Evolutionary conservation across 2,329 filamentous ascomycete genomes (phyloP).

Genomic region (Pyricularia sp.): DNA sequence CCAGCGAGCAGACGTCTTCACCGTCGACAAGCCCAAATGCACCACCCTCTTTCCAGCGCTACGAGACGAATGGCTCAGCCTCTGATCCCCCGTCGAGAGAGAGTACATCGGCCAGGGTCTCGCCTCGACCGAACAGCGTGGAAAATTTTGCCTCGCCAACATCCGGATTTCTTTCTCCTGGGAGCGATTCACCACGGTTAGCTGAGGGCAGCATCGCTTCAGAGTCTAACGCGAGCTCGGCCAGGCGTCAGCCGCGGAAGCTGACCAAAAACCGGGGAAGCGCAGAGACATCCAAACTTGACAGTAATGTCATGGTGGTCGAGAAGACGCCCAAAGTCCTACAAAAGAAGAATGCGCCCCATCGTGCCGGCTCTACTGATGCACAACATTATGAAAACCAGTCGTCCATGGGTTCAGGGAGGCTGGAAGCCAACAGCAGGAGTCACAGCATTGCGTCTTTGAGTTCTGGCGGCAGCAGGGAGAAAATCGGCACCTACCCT

Average conservation of each 20-base stretch:
- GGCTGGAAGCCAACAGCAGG: not conserved
- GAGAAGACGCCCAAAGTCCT: slow-evolving; percentile 20
- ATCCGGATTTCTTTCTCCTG: not conserved
- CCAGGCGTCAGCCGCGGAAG: slow-evolving; percentile 26
- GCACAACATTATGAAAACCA: not conserved
- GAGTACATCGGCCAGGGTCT: not conserved
- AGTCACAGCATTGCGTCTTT: slow-evolving; percentile 1
- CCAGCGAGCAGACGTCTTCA: not conserved
- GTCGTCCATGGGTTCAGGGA: not conserved
- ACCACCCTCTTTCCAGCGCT: not conserved
- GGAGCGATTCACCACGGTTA: slow-evolving; percentile 7
- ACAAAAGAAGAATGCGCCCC: slow-evolving; percentile 21
- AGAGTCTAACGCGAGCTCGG: not conserved
- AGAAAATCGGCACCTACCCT: not conserved
- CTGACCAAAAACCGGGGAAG: slow-evolving; percentile 25
- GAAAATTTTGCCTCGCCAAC: not conserved
- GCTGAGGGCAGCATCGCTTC: not conserved
- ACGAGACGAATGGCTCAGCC: not conserved
- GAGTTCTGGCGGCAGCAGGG: not conserved
- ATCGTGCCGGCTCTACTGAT: slow-evolving; percentile 14
- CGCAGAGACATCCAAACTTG: slow-evolving; percentile 7
- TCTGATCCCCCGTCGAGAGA: not conserved
- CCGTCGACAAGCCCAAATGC: not conserved
- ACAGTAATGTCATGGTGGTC: slow-evolving; percentile 12
- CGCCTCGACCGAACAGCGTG: not conserved